These are phyloP conservation scores for Wickerhamomyces mucosus DNA, from an alignment of 805 yeast genomes.

Conservation along the genomic window DNA sequence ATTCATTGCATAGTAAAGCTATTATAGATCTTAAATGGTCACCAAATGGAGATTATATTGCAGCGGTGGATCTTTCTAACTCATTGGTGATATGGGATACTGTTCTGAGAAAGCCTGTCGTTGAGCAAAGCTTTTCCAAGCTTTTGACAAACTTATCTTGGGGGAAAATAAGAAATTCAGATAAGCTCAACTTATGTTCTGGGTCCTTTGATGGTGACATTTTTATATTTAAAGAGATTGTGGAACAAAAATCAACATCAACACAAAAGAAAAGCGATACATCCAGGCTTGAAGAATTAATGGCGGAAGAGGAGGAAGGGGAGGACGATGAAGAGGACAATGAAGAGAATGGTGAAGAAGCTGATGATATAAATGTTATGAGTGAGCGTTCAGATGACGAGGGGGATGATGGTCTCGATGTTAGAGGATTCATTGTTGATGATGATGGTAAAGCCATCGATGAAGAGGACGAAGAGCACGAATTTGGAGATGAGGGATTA, in stretches of 20 bases:
- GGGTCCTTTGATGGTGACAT: slow-evolving; percentile 34
- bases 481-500: not conserved
- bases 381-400: slow-evolving; percentile 17
- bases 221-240: slow-evolving; percentile 21
- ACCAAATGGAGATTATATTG: slow-evolving; percentile 51
- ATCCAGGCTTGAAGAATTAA: not conserved
- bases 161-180: slow-evolving; percentile 17
- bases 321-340: slow-evolving; percentile 22
- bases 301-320: slow-evolving; percentile 12
- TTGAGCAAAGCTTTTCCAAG: slow-evolving; percentile 21
- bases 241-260: slow-evolving; percentile 17
- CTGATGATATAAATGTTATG: slow-evolving; percentile 19
- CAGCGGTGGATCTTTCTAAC: slow-evolving; percentile 45
- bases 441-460: slow-evolving; percentile 49
- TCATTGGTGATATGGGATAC: slow-evolving; percentile 49
- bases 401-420: slow-evolving; percentile 18
- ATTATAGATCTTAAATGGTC: slow-evolving; percentile 41
- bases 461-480: slow-evolving; percentile 45
- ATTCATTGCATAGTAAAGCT: slow-evolving; percentile 19
- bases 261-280: slow-evolving; percentile 8
- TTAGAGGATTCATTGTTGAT: slow-evolving; percentile 26
- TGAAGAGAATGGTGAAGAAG: slow-evolving; percentile 17
- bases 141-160: slow-evolving; percentile 26
- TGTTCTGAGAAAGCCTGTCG: slow-evolving; percentile 23
- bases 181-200: slow-evolving; percentile 19